These are phyloP conservation scores for Aegilops sharonensis DNA, from an alignment of 176 grass and related monocot species.

Conservation along the genomic window DNA sequence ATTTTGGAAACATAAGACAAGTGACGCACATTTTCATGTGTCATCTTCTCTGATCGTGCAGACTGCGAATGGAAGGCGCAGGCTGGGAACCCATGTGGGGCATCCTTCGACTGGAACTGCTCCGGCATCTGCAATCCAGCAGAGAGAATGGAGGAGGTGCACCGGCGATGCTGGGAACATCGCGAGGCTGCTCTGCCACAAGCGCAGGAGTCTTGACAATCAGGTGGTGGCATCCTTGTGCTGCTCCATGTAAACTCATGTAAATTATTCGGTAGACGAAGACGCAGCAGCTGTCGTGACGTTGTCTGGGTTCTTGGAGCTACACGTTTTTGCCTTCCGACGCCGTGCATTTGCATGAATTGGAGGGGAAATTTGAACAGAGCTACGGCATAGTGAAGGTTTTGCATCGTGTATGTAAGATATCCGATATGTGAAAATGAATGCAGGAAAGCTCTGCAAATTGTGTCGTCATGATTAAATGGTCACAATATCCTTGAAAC, in stretches of 20 bases:
- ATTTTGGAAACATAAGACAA: background rate
- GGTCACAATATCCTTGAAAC: background rate
- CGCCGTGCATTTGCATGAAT: background rate
- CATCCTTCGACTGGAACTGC: constrained; percentile 83
- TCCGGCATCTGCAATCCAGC: constrained; percentile 72
- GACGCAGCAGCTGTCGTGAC: background rate
- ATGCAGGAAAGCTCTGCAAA: constrained; percentile 5
- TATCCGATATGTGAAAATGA: background rate
- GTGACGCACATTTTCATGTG: background rate
- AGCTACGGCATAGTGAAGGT: background rate
- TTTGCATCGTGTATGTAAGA: background rate
- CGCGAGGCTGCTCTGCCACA: constrained; percentile 40
- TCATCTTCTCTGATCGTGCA: constrained; percentile 32
- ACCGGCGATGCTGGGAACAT: constrained; percentile 55
- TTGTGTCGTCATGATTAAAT: background rate
- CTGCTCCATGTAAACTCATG: constrained; percentile 37
- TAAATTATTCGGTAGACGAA: constrained; percentile 5
- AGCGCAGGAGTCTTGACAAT: constrained; percentile 47
- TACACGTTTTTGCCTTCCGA: background rate
- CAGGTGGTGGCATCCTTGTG: background rate
- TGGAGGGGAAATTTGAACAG: background rate
- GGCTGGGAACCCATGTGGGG: constrained; percentile 65
- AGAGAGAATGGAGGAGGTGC: constrained; percentile 75
- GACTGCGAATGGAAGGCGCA: constrained; percentile 85
- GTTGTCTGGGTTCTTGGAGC: background rate